Conservation (phyloP, 2,329 filamentous ascomycete genomes). For the Herpotrichia juniperi region DNA sequence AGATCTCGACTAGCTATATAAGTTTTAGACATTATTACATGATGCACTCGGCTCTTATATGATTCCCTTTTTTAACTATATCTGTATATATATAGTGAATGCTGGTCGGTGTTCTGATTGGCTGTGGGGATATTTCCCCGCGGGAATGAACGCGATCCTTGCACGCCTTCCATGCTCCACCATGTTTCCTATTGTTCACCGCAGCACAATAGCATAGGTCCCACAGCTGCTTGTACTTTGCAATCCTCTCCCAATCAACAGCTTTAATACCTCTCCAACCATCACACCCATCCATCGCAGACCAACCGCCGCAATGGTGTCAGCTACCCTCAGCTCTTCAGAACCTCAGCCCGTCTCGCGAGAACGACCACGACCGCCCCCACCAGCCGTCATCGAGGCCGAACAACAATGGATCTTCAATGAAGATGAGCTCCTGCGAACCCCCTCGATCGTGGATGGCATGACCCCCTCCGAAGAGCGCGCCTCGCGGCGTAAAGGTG, state of each 20-base stretch:
- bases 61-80: too few relatives aligned
- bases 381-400: constrained; percentile 58
- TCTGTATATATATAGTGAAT: too few relatives aligned
- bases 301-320: constrained; percentile 30
- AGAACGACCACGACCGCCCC: constrained; percentile 43
- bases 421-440: constrained; percentile 78
- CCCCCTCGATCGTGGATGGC: constrained; percentile 85
- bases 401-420: constrained; percentile 89
- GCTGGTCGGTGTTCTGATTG: too few relatives aligned
- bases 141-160: too few relatives aligned
- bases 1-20: too few relatives aligned
- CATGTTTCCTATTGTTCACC: not conserved
- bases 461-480: constrained; percentile 79
- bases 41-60: too few relatives aligned
- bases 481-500: constrained; percentile 82
- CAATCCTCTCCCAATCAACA: not conserved
- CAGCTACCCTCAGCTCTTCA: constrained; percentile 25
- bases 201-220: not conserved
- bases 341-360: constrained; percentile 21
- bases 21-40: too few relatives aligned
- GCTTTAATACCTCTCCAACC: not conserved
- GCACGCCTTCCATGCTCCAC: too few relatives aligned
- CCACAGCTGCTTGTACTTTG: not conserved
- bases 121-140: too few relatives aligned
- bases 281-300: not conserved